phyloP scores from a whole-genome alignment of 768 basidiomycete genomes.

The Leccinum olivaceopallidum region DNA sequence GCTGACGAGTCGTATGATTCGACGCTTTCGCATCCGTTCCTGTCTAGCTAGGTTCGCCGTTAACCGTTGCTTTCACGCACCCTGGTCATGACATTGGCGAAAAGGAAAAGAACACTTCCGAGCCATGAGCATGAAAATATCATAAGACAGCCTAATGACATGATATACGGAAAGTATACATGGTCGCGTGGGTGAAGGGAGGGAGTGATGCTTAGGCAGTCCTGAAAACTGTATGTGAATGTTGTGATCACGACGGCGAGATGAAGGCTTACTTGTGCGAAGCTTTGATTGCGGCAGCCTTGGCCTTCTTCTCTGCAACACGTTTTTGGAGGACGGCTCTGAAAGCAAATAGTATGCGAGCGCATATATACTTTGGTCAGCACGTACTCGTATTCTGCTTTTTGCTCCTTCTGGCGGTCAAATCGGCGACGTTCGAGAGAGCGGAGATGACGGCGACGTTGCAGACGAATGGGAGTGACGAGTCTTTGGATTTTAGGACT shows the following conservation, averaged over 20 bases:
- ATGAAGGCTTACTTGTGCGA: slow-evolving; percentile 61
- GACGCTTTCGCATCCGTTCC: neutral
- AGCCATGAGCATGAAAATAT: slow-evolving; percentile 16
- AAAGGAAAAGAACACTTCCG: neutral
- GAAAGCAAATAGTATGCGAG: neutral
- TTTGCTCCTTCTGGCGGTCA: slow-evolving; percentile 93
- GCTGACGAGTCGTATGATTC: neutral
- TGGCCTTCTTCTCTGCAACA: slow-evolving; percentile 90
- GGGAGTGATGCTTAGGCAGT: slow-evolving; percentile 18
- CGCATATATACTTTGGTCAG: neutral
- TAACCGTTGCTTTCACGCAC: too few relatives aligned
- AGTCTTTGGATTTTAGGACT: slow-evolving; percentile 98
- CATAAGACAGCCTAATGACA: slow-evolving; percentile 26
- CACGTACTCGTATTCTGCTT: slow-evolving; percentile 86
- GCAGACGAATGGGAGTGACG: slow-evolving; percentile 92
- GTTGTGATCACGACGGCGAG: too few relatives aligned
- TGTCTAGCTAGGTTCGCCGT: neutral
- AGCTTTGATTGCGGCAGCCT: slow-evolving; percentile 85
- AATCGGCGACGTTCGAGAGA: slow-evolving; percentile 86
- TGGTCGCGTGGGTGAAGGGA: slow-evolving; percentile 7
- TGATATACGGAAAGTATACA: slow-evolving; percentile 24
- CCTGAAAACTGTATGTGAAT: slow-evolving; percentile 9
- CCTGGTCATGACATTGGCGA: neutral
- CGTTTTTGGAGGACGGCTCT: slow-evolving; percentile 83
- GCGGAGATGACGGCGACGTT: slow-evolving; percentile 91